These are phyloP conservation scores for Tetrahymena malaccensis DNA, from an alignment of 73 alveolate genomes.

Conservation along the genomic window DNA sequence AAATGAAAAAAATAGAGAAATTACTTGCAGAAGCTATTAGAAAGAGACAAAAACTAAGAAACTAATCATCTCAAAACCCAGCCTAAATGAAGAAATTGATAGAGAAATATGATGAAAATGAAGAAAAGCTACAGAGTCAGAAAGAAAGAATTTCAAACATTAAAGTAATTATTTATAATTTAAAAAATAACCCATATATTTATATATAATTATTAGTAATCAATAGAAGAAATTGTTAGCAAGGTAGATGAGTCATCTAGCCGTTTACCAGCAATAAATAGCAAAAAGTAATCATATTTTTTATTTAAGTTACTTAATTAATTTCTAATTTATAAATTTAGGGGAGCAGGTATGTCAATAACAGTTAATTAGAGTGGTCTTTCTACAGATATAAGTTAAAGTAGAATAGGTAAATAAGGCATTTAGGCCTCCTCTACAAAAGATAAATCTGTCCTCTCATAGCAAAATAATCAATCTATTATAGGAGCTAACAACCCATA, in stretches of 20 bases:
- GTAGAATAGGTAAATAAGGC: neutral
- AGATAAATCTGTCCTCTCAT: neutral
- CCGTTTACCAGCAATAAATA: neutral
- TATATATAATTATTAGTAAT: neutral
- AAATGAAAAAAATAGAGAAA: slow-evolving; percentile 36
- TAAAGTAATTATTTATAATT: too few species aligned
- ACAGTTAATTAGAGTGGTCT: neutral
- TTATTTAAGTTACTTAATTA: neutral
- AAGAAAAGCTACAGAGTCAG: neutral
- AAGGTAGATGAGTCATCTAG: neutral
- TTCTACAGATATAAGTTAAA: neutral
- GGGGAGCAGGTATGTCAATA: neutral
- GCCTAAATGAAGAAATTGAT: neutral
- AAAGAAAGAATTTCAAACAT: neutral
- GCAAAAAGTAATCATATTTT: neutral
- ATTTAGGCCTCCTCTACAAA: neutral
- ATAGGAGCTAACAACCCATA: neutral
- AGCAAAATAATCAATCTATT: neutral
- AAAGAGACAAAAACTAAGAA: slow-evolving; percentile 15
- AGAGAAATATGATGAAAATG: neutral
- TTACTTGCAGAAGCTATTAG: slow-evolving; percentile 32
- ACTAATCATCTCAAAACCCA: slow-evolving; percentile 7
- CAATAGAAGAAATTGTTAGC: neutral
- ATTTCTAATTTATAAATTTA: neutral
- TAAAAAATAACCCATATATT: too few species aligned